Conservation (phyloP, 2,329 filamentous ascomycete species). For the Botrytis deweyae region DNA sequence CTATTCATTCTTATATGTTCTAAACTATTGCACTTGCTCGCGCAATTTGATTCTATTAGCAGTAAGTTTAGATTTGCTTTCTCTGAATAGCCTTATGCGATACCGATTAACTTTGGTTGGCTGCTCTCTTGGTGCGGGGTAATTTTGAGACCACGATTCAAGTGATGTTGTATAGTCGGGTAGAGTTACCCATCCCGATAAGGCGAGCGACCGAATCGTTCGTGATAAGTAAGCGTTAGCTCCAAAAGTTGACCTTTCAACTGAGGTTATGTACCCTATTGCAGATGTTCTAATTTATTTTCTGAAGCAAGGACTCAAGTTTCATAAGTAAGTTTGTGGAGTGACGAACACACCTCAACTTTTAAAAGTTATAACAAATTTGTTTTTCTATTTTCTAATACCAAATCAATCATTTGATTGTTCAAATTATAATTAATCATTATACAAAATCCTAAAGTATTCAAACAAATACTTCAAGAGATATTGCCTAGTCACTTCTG, state of each 20-base stretch:
- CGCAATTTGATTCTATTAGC: neutral
- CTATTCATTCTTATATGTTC: neutral
- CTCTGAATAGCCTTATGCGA: neutral
- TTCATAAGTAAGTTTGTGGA: neutral
- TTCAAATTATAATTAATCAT: neutral
- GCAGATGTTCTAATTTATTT: neutral
- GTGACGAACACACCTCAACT: neutral
- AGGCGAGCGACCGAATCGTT: neutral
- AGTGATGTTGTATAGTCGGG: neutral
- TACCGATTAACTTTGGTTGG: neutral
- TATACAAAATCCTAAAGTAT: neutral
- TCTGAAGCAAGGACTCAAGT: neutral
- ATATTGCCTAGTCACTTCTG: neutral
- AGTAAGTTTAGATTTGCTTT: neutral
- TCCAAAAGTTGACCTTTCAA: neutral
- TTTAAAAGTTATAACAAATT: neutral
- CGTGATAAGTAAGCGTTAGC: neutral
- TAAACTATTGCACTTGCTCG: neutral
- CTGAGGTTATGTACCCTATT: neutral
- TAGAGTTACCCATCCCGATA: neutral
- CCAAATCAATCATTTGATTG: neutral
- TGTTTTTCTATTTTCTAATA: neutral
- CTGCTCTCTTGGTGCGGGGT: neutral
- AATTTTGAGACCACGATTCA: neutral
- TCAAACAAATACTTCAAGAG: neutral